Percentiles rank a stretch among this genome's conserved stretches.
phyloP scores from a whole-genome alignment of 1,284 basidiomycete genomes.

The Sporisorium graminicola region DNA sequence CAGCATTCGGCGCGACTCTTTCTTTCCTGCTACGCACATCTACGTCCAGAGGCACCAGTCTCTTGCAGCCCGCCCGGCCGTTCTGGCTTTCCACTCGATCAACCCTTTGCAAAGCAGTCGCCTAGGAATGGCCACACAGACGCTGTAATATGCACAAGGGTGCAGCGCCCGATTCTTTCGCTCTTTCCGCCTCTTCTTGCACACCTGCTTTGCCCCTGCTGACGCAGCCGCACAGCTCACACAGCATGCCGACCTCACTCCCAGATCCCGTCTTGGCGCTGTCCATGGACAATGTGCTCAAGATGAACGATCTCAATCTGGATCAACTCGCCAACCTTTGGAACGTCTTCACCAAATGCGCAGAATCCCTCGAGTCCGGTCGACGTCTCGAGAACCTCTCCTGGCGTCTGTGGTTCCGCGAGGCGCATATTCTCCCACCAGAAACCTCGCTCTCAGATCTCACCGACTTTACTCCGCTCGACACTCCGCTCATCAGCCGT shows the following conservation, averaged over 20 bases:
- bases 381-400: slow-evolving; percentile 84
- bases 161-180: slow-evolving; percentile 13
- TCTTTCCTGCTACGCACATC: background rate
- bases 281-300: slow-evolving; percentile 58
- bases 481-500: slow-evolving; percentile 54
- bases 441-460: slow-evolving; percentile 59
- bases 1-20: background rate
- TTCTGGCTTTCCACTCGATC: background rate
- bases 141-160: slow-evolving; percentile 41
- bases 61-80: background rate
- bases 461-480: slow-evolving; percentile 55
- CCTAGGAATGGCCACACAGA: slow-evolving; percentile 32
- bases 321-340: slow-evolving; percentile 62
- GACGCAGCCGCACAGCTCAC: slow-evolving; percentile 11
- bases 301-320: slow-evolving; percentile 54
- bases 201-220: slow-evolving; percentile 2
- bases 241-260: slow-evolving; percentile 47
- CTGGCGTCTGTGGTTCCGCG: slow-evolving; percentile 85
- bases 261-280: slow-evolving; percentile 60
- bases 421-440: slow-evolving; percentile 69
- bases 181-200: slow-evolving; percentile 1
- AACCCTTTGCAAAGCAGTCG: background rate
- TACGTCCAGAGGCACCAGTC: background rate
- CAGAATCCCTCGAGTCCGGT: slow-evolving; percentile 81
- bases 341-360: slow-evolving; percentile 83